phyloP scores from a whole-genome alignment of 2,329 filamentous ascomycete genomes.

The Beauveria brongniartii region DNA sequence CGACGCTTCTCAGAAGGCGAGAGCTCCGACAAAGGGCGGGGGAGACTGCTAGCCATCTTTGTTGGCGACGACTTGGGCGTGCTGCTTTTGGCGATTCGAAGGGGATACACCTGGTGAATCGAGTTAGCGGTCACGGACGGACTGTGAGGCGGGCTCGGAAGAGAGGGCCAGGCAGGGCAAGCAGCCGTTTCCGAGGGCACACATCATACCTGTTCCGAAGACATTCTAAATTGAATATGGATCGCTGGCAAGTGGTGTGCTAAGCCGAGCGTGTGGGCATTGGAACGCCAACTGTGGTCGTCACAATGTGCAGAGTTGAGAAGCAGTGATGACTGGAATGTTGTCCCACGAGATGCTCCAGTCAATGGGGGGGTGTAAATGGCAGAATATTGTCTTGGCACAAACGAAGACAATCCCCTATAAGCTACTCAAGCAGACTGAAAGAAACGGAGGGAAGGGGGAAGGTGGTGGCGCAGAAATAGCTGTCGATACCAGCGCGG shows the following conservation, averaged over 20 bases:
- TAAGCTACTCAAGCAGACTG: not conserved
- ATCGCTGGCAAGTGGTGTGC: constrained; percentile 15
- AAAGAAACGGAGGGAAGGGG: not conserved
- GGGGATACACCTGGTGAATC: constrained; percentile 57
- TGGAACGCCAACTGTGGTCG: constrained; percentile 21
- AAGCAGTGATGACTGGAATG: constrained; percentile 22
- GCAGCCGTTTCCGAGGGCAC: not conserved
- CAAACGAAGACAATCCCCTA: not conserved
- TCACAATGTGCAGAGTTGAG: constrained; percentile 9
- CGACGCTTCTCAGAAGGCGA: constrained; percentile 76
- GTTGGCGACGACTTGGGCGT: constrained; percentile 50
- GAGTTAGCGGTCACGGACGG: not conserved
- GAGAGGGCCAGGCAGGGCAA: not conserved
- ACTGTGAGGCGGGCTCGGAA: not conserved
- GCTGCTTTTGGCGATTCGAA: constrained; percentile 66
- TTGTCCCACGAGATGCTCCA: constrained; percentile 16
- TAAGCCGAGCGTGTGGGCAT: constrained; percentile 23
- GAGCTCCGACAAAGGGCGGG: constrained; percentile 81
- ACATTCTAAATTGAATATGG: constrained; percentile 24
- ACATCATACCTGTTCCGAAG: constrained; percentile 30
- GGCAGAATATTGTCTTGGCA: not conserved
- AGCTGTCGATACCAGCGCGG: not conserved
- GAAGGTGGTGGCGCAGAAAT: not conserved
- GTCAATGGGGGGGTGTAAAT: not conserved
- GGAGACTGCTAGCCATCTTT: constrained; percentile 53